Base-by-base conservation (phyloP, 306 rosid genomes). In the Vigna reflexopilosa region DNA sequence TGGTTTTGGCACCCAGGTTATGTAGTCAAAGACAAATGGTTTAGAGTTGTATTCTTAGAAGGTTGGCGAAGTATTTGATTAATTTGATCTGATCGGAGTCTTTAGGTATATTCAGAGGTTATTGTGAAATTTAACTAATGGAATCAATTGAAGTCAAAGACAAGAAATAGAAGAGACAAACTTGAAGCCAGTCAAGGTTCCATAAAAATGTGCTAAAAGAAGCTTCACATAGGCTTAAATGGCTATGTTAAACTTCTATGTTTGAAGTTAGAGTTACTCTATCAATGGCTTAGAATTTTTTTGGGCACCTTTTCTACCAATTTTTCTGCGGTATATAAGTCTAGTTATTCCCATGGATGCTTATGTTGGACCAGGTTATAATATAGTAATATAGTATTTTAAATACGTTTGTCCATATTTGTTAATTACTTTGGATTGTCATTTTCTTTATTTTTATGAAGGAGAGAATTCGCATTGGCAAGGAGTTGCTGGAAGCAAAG, bases 391-490 rank as follows among this genome's bases (percentile, higher is more conserved):
- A 58, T 70, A 7, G 22, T 75, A 45, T 56, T 56, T 72, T 65
- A 24, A 76, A 30, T 57, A 40, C 69, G 26, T 38, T 36, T 78
- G 40, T 58, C 40, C 72, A 42, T 73, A 42, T 30, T 71, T 73
- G 40, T 30, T 67, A 71, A 15, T 62, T 17, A 36, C 19, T 70
- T 80, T 19, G 77, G 38, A 28, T 75, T 36, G 74, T 58, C 52
- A 57, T 75, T 64, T 78, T 30, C 73, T 71, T 78, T 24, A 63
- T 77, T 54, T 67, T 79, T 77, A 36, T 71, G 48, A 87, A 95
- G 99, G 99, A 93, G 89, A 93, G 99, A 83, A 90, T 95, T 76
- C 94, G 98, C 55, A 75, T 95, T n/a, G 99, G 99, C 80, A 95
- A 91, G 86, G 99, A 95, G 79, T 85, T 95, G 77, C 75, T 95